Evolutionary conservation across 495 filamentous ascomycete genomes (phyloP).

Genomic region (Parmelia sp.): DNA sequence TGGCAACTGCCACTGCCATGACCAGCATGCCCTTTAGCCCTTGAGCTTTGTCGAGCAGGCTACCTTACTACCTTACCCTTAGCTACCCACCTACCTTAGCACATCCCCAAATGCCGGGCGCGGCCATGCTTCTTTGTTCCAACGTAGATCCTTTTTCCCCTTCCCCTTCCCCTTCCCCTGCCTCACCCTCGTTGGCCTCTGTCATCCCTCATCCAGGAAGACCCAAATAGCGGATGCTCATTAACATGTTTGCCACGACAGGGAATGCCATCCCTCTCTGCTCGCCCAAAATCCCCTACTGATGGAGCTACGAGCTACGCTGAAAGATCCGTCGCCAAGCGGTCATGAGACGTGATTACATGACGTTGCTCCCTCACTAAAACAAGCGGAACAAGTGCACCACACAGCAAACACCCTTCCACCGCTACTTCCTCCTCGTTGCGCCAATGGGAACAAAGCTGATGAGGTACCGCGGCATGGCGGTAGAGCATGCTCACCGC

Average conservation of each 20-base stretch:
- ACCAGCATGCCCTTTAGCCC: slow-evolving; percentile 5
- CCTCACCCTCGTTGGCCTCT: no score
- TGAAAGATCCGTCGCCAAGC: neutral
- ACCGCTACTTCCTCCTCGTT: neutral
- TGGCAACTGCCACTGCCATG: no score
- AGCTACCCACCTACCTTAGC: no score
- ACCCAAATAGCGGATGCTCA: neutral
- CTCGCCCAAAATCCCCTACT: slow-evolving; percentile 13
- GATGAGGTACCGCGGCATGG: neutral
- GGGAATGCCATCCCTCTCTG: slow-evolving; percentile 2
- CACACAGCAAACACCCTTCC: neutral
- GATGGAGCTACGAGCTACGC: neutral
- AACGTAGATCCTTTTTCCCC: slow-evolving; percentile 4
- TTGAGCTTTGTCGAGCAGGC: neutral
- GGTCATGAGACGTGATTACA: slow-evolving; percentile 13
- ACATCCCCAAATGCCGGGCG: slow-evolving; percentile 6
- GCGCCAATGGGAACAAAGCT: neutral
- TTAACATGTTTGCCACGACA: slow-evolving; percentile 8
- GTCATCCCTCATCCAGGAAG: neutral
- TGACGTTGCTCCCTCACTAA: no score
- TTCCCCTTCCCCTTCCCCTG: no score
- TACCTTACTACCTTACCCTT: no score
- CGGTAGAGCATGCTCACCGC: neutral
- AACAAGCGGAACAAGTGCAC: neutral
- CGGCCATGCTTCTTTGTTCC: slow-evolving; percentile 4